These are phyloP conservation scores for Trichoderma parareesei DNA, from an alignment of 495 filamentous ascomycete genomes.

Conservation along the genomic window DNA sequence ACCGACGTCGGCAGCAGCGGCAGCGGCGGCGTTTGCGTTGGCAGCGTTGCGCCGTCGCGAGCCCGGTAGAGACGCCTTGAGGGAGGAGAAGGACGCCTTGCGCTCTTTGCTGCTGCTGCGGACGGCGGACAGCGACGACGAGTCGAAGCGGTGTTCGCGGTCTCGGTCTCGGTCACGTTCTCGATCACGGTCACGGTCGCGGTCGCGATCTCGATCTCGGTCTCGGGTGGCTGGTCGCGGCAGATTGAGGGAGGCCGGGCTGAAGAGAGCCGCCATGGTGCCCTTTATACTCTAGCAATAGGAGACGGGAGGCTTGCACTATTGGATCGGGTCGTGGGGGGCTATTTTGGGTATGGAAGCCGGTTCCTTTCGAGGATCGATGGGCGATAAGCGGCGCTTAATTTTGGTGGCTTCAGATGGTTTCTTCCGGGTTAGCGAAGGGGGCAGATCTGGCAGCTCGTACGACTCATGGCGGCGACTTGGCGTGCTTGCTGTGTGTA, in stretches of 20 bases:
- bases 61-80: slow-evolving; percentile 34
- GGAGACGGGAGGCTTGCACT: neutral
- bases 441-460: neutral
- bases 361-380: neutral
- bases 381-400: slow-evolving; percentile 2
- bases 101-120: slow-evolving; percentile 31
- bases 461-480: neutral
- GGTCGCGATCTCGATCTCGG: neutral
- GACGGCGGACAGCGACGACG: neutral
- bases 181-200: neutral
- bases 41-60: slow-evolving; percentile 7
- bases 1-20: slow-evolving; percentile 22
- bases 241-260: neutral
- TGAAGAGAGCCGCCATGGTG: neutral
- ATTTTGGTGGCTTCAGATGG: neutral
- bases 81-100: slow-evolving; percentile 32
- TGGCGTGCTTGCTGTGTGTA: too few species aligned
- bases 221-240: slow-evolving; percentile 21
- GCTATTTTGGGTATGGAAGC: neutral
- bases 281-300: neutral
- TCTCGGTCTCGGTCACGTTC: neutral
- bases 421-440: neutral
- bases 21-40: neutral
- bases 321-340: neutral
- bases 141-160: neutral